Base-by-base conservation (phyloP, 768 basidiomycete genomes). In the Mycena metata region DNA sequence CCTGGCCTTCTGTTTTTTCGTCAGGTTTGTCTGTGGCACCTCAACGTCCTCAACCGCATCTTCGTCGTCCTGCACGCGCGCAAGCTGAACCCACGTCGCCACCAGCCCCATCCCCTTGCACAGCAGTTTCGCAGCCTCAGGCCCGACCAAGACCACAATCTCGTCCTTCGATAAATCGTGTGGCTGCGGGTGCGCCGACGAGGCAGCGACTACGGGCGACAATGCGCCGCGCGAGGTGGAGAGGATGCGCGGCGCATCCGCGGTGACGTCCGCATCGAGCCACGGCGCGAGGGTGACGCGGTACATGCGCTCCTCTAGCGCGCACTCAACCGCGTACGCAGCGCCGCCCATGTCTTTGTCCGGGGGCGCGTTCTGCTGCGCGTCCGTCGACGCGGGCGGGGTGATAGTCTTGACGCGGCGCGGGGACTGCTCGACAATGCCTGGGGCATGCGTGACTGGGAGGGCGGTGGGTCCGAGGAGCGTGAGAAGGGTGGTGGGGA, bases 401-500 rank as follows among this genome's bases (percentile, higher is more conserved):
- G 79, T 71, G 69, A 90, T 76, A 11, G 83, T 78, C 64, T 83
- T 82, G 76, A 94, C 80, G 42, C 85, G 83, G 13, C 92, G 84
- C 63, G 89, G 85, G 1, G 90, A 90, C 36, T 81, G 83, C 77
- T 93, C 92, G 52, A 91, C 87, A 54, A 92, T 78, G 11, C 90
- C 91, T 2, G 89, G 82, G 2, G 82, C 84, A 71, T 92, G 91
- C 0, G 92, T 91, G 55, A 85, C 71, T 0, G 91, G 87, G 36
- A 93, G 76, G 8, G 78, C 75, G 12, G 85, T 87, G 2, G 88
- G 87, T 0, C 90, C 92, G 9, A 92, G 76, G 49, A 88, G 73
- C 11, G 54, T 57, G 41, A 26, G 8, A 15, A 62, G 24, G 16
- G 59, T 60, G 35, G 59, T 35, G 5, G 43, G 30, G 12, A 41